Conservation (phyloP, 805 yeast genomes). For the Wickerhamiella bombiphila region DNA sequence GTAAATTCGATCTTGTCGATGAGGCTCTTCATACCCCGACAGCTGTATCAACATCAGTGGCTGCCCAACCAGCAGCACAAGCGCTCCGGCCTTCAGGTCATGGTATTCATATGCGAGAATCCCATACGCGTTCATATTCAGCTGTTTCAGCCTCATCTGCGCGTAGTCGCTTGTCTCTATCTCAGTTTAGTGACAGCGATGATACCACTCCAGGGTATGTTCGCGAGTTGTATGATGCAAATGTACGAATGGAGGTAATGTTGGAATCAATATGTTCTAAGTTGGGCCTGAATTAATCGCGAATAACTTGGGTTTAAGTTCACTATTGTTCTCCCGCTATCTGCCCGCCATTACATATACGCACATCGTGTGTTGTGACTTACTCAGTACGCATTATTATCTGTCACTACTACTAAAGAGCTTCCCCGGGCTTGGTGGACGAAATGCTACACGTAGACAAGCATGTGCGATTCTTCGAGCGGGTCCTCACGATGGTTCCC, state of each 20-base stretch:
- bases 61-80: background rate
- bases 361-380: too few species aligned
- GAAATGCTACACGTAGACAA: background rate
- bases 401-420: too few species aligned
- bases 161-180: background rate
- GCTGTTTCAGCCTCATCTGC: background rate
- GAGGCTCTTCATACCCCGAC: background rate
- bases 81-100: background rate
- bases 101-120: background rate
- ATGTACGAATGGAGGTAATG: slow-evolving; percentile 5
- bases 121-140: background rate
- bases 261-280: slow-evolving; percentile 2
- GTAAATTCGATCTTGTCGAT: background rate
- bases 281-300: too few species aligned
- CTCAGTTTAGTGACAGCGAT: background rate
- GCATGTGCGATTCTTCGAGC: slow-evolving; percentile 7
- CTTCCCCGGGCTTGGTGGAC: too few species aligned
- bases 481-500: slow-evolving; percentile 4
- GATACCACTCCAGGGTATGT: slow-evolving; percentile 1
- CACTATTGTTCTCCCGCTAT: too few species aligned
- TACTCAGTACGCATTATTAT: too few species aligned
- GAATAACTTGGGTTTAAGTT: too few species aligned
- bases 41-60: background rate
- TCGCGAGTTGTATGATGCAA: slow-evolving; percentile 4
- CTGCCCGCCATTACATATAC: too few species aligned